Conservation (phyloP, 2,329 filamentous ascomycete species). For the Verticillium klebahnii region DNA sequence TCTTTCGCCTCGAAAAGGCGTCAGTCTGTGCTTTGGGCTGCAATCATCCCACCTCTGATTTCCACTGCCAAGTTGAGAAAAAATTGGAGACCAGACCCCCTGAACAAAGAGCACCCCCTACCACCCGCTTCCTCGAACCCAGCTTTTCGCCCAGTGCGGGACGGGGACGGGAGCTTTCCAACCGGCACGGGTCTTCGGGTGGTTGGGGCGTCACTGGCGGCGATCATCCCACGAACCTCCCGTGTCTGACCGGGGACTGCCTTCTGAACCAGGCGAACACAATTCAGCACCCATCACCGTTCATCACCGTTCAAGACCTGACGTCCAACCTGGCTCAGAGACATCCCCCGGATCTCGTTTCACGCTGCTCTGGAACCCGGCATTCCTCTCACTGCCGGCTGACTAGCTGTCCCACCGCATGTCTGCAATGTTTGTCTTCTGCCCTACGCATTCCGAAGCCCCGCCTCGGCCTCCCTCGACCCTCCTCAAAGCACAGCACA, state of each 20-base stretch:
- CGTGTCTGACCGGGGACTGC: background rate
- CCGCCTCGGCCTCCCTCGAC: background rate
- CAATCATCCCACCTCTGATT: background rate
- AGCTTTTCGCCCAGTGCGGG: background rate
- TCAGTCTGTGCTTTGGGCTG: background rate
- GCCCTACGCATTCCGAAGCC: background rate
- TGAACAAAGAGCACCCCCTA: background rate
- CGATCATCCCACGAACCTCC: background rate
- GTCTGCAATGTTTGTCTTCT: background rate
- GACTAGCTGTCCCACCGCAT: background rate
- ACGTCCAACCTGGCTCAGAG: conserved; percentile 1
- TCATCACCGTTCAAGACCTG: conserved; percentile 1
- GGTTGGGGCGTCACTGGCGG: background rate
- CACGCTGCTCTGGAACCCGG: background rate
- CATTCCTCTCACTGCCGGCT: conserved; percentile 1
- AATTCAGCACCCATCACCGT: conserved; percentile 8
- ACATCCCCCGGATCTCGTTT: background rate
- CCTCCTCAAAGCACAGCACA: background rate
- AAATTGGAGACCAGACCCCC: background rate
- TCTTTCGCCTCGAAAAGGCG: background rate
- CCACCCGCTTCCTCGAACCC: background rate
- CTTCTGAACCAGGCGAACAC: background rate
- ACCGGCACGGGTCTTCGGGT: background rate
- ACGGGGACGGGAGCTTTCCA: background rate
- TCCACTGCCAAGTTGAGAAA: background rate